Percentiles rank a stretch among this genome's conserved stretches.
Evolutionary conservation across 352 stramenopile genomes (phyloP).

Genomic region (Phytophthora hybrid): DNA sequence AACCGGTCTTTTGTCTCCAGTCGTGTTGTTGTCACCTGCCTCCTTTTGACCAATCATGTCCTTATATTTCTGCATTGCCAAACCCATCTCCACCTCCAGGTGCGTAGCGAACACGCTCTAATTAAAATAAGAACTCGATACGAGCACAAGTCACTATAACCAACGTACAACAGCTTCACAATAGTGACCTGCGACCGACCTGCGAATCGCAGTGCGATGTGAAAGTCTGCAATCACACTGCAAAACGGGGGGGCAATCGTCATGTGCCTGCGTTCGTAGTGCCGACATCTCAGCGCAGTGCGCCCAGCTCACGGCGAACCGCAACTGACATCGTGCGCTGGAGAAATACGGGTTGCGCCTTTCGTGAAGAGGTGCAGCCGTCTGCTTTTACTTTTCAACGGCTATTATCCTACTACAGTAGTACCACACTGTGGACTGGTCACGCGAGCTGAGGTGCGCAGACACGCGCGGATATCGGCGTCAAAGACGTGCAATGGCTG

Average conservation of each 20-base stretch:
- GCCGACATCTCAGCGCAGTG: too few species aligned
- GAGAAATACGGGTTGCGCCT: conserved; percentile 6
- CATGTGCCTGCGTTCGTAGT: background rate
- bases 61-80: too few species aligned
- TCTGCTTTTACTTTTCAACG: background rate
- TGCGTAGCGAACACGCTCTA: too few species aligned
- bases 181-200: too few species aligned
- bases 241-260: background rate
- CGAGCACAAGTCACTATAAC: background rate
- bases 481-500: background rate
- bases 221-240: background rate
- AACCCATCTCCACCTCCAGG: too few species aligned
- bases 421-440: background rate
- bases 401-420: background rate
- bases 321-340: background rate
- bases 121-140: too few species aligned
- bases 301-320: background rate
- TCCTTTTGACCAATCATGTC: too few species aligned
- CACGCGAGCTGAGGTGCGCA: background rate
- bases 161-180: background rate
- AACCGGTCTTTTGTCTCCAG: too few species aligned
- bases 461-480: background rate
- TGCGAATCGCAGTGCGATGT: too few species aligned
- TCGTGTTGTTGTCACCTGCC: too few species aligned
- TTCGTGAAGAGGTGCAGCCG: background rate